Evolutionary conservation across 1,284 basidiomycete species (phyloP).

Genomic region (Marasmius sp.): DNA sequence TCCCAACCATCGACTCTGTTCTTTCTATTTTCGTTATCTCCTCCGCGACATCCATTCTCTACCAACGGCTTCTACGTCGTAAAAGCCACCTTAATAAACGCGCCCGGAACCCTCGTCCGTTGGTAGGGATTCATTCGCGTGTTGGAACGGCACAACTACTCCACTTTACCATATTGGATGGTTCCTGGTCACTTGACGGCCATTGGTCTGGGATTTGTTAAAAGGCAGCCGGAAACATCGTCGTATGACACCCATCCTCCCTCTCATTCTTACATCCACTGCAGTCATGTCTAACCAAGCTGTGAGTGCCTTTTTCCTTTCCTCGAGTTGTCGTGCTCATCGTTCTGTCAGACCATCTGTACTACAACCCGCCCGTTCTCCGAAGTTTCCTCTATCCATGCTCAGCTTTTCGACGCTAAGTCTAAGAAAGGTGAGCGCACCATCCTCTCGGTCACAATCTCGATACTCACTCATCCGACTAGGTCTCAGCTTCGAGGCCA

Average conservation of each 20-base stretch:
- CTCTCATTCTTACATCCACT: background rate
- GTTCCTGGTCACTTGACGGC: background rate
- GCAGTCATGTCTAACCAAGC: slow-evolving; percentile 35
- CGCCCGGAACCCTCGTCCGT: no score
- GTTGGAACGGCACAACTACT: no score
- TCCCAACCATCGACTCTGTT: no score
- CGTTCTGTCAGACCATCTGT: slow-evolving; percentile 36
- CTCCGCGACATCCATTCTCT: no score
- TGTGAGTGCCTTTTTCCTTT: slow-evolving; percentile 27
- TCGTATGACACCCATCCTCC: background rate
- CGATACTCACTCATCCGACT: slow-evolving; percentile 9
- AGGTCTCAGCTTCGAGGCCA: slow-evolving; percentile 74
- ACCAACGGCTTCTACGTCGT: no score
- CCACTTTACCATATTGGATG: background rate
- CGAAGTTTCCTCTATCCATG: slow-evolving; percentile 52
- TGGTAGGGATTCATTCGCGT: no score
- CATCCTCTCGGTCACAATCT: background rate
- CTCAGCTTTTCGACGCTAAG: slow-evolving; percentile 65
- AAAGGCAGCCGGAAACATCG: background rate
- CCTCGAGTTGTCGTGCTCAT: background rate
- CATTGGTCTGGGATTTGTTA: background rate
- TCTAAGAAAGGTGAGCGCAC: slow-evolving; percentile 53
- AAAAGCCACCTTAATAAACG: no score
- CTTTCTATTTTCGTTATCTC: no score
- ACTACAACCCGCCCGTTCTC: slow-evolving; percentile 47